Conservation (phyloP, 768 basidiomycete genomes). For the Thelephora ganbajun region DNA sequence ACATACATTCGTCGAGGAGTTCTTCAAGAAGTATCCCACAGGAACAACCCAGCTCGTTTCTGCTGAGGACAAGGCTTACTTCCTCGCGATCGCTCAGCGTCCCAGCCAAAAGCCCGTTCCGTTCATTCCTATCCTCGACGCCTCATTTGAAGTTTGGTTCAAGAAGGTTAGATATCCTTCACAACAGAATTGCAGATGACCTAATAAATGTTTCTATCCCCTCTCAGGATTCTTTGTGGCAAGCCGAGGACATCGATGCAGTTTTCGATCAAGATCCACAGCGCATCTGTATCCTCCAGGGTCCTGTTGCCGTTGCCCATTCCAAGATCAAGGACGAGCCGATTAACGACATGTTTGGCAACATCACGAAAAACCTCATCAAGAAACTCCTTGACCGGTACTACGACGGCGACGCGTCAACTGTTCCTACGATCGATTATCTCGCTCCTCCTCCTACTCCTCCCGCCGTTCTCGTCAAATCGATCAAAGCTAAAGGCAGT, state of each 20-base stretch:
- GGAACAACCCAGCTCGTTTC: slow-evolving; percentile 81
- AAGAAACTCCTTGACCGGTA: slow-evolving; percentile 63
- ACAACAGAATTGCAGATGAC: neutral
- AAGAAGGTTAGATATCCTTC: slow-evolving; percentile 59
- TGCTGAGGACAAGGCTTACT: slow-evolving; percentile 88
- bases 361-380: slow-evolving; percentile 68
- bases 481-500: slow-evolving; percentile 14
- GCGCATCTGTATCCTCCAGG: slow-evolving; percentile 94
- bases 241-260: slow-evolving; percentile 94
- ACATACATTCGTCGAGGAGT: slow-evolving; percentile 54
- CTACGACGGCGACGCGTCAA: slow-evolving; percentile 62
- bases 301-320: slow-evolving; percentile 88
- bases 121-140: slow-evolving; percentile 92
- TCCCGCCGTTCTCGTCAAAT: slow-evolving; percentile 23
- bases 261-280: slow-evolving; percentile 99
- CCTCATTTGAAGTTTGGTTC: slow-evolving; percentile 96
- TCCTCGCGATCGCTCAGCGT: slow-evolving; percentile 90
- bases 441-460: slow-evolving; percentile 40
- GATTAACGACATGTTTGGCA: slow-evolving; percentile 82
- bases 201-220: slow-evolving; percentile 8
- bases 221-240: slow-evolving; percentile 90
- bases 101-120: slow-evolving; percentile 97
- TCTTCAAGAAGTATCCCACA: slow-evolving; percentile 76
- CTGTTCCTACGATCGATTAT: slow-evolving; percentile 76
- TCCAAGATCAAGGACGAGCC: slow-evolving; percentile 85